These are phyloP conservation scores for Calendula officinalis DNA, from an alignment of 129 eudicot species.

Conservation along the genomic window DNA sequence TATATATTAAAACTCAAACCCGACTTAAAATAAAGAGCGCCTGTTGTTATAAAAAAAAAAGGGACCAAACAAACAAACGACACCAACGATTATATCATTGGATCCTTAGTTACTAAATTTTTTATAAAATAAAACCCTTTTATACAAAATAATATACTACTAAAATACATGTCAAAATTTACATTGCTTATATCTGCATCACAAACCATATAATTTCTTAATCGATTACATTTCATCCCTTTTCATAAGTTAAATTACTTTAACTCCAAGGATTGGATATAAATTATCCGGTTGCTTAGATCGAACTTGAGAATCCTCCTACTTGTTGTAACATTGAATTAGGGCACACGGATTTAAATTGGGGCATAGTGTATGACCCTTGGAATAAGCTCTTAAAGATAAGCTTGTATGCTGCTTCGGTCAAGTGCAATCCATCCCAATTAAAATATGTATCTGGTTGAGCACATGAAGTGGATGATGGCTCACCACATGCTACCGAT, in stretches of 20 bases:
- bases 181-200: slow-evolving; percentile 9
- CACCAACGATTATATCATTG: too few relatives aligned
- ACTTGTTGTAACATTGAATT: slow-evolving; percentile 13
- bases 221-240: background rate
- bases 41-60: too few relatives aligned
- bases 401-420: slow-evolving; percentile 46
- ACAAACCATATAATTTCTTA: slow-evolving; percentile 11
- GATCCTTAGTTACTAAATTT: background rate
- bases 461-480: slow-evolving; percentile 35
- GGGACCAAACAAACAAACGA: too few relatives aligned
- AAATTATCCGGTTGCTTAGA: background rate
- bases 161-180: background rate
- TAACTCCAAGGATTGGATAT: slow-evolving; percentile 6
- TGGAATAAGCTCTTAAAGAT: slow-evolving; percentile 42
- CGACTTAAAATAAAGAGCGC: too few relatives aligned
- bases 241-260: slow-evolving; percentile 4
- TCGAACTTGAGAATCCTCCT: slow-evolving; percentile 10
- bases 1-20: too few relatives aligned
- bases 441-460: slow-evolving; percentile 40
- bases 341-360: slow-evolving; percentile 27
- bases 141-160: background rate
- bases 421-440: slow-evolving; percentile 80
- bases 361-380: slow-evolving; percentile 36
- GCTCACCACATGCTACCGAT: slow-evolving; percentile 31
- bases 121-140: too few relatives aligned